Evolutionary conservation across 257 asterid species (phyloP), one percentile per base, ranked within the genome.

Genomic region (Solanum lignicaule): DNA sequence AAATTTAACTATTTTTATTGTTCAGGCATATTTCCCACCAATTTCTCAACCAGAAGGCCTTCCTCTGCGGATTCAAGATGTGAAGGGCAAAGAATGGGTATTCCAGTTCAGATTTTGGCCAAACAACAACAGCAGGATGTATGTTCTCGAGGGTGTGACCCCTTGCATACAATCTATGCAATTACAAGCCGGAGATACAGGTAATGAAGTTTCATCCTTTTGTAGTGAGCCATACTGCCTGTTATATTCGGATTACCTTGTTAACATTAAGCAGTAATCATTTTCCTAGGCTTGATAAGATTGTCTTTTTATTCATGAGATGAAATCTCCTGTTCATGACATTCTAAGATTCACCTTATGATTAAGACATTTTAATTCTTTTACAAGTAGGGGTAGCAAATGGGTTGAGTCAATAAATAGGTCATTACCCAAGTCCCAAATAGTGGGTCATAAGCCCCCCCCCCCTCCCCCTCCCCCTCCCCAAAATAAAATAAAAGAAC

Each of bases 21-120:
- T 94, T 58, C 93, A 96, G 99, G 98, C 98, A 83, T 97, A 97
- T 90, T 95, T 97, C 87, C 99, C 99, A 33, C 97, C 98, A 55
- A 95, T 97, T 84, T 95, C 98, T 87, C 98, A 94, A 86, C 98
- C 99, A 7, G 99, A 97, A 91, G 99, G 99, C 88, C 98, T 95
- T 91, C 99, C 99, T 90, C 90, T 97, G 92, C 96, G 95, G 91
- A 97, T 97, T 93, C 99, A 97, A 87, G 98, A 97, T 86, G 95
- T 95, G 81, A 95, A 95, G 94, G 98, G 99, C 43, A 97, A 94
- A 92, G 99, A 97, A 90, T 97, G 99, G 99, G 93, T 95, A 36
- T 97, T 97, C 86, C 99, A 97, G 86, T 97, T 97, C 91, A 93
- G 99, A 78, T 97, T 97, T 90, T 95, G 99, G 99, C 99, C 99